These are phyloP conservation scores for Kluyveromyces lactis DNA, from an alignment of 805 yeast genomes.

Conservation along the genomic window DNA sequence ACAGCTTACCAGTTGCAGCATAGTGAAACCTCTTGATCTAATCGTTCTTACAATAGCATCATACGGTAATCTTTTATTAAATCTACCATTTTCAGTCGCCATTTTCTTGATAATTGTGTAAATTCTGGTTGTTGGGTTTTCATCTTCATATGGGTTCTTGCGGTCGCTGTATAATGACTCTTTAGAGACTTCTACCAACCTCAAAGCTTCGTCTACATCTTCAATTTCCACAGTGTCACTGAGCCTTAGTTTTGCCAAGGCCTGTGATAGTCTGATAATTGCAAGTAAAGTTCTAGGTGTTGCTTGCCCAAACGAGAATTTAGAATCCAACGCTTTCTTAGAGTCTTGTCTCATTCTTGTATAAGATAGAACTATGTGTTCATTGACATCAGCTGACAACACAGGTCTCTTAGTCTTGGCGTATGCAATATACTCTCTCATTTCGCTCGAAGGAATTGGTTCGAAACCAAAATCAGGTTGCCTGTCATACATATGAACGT, in stretches of 20 bases:
- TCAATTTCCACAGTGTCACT: conserved; percentile 57
- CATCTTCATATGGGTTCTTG: conserved; percentile 46
- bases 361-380: conserved; percentile 77
- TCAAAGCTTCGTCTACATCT: conserved; percentile 93
- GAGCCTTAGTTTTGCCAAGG: conserved; percentile 83
- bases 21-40: conserved; percentile 76
- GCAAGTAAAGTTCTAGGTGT: conserved; percentile 94
- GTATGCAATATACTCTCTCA: conserved; percentile 79
- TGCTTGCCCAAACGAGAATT: conserved; percentile 76
- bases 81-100: conserved; percentile 34
- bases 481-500: conserved; percentile 85
- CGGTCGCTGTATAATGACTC: conserved; percentile 60
- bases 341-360: conserved; percentile 91
- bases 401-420: conserved; percentile 84
- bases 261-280: conserved; percentile 87
- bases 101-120: conserved; percentile 60
- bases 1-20: conserved; percentile 68
- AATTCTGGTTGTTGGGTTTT: conserved; percentile 58
- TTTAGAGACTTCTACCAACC: conserved; percentile 81
- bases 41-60: conserved; percentile 52
- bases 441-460: conserved; percentile 69
- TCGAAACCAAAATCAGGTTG: conserved; percentile 74
- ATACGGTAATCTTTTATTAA: conserved; percentile 32
- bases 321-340: conserved; percentile 64
- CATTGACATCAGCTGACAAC: conserved; percentile 75